phyloP scores from a whole-genome alignment of 345 rosid genomes.

The Salix suchowensis region DNA sequence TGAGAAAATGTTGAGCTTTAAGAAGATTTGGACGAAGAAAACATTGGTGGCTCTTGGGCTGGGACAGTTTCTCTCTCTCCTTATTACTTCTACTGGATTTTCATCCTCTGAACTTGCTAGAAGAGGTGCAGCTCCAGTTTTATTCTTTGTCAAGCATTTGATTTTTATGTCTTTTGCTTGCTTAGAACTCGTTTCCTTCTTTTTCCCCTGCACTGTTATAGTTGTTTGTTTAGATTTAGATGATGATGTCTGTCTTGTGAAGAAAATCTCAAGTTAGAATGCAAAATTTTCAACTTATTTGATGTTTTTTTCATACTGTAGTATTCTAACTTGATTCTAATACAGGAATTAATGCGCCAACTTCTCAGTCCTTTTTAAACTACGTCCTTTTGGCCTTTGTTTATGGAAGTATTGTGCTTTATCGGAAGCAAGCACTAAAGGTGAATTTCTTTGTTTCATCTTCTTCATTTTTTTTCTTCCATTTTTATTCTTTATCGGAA shows the following conservation, averaged over 20 bases:
- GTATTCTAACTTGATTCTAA: neutral
- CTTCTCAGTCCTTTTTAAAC: constrained; percentile 48
- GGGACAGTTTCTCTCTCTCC: constrained; percentile 72
- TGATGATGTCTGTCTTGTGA: too few species aligned
- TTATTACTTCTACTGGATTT: constrained; percentile 47
- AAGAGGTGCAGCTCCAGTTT: constrained; percentile 40
- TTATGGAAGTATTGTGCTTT: constrained; percentile 37
- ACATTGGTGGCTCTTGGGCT: constrained; percentile 62
- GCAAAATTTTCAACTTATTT: neutral
- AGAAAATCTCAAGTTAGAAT: neutral
- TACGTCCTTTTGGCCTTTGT: constrained; percentile 39
- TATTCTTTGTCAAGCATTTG: neutral
- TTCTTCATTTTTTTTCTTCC: neutral
- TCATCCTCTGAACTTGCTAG: constrained; percentile 57
- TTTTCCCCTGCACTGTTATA: neutral
- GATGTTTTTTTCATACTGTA: neutral
- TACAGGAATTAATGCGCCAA: constrained; percentile 46
- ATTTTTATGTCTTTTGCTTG: neutral
- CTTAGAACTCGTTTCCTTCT: neutral
- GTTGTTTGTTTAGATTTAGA: neutral
- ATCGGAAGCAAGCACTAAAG: constrained; percentile 35
- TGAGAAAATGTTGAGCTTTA: constrained; percentile 26
- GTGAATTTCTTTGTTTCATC: constrained; percentile 12
- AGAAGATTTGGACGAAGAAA: constrained; percentile 46
- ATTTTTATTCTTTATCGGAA: constrained; percentile 26